phyloP scores from a whole-genome alignment of 257 asterid genomes.

The Salvia miltiorrhiza region DNA sequence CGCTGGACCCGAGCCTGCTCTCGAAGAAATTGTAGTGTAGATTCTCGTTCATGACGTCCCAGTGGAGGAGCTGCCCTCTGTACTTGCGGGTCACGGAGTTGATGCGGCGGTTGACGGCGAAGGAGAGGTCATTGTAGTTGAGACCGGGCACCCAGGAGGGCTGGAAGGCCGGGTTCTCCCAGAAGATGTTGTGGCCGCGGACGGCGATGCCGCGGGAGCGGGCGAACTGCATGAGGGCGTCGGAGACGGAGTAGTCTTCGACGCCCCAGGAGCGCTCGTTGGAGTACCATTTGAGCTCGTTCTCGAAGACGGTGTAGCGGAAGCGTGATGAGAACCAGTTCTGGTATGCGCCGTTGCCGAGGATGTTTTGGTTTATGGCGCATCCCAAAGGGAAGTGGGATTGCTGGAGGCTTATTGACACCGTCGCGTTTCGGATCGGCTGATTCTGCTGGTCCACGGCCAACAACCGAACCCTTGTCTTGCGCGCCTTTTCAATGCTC shows the following conservation, averaged over 20 bases:
- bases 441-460: slow-evolving; percentile 44
- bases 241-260: slow-evolving; percentile 41
- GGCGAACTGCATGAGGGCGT: slow-evolving; percentile 36
- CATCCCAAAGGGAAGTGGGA: slow-evolving; percentile 42
- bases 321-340: background rate
- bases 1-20: slow-evolving; percentile 26
- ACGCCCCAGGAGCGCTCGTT: slow-evolving; percentile 31
- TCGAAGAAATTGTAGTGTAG: slow-evolving; percentile 42
- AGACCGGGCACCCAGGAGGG: slow-evolving; percentile 46
- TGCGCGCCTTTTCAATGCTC: slow-evolving; percentile 47
- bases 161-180: slow-evolving; percentile 45
- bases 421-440: slow-evolving; percentile 52
- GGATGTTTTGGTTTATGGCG: slow-evolving; percentile 49
- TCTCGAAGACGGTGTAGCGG: background rate
- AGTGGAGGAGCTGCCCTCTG: slow-evolving; percentile 35
- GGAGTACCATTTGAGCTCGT: slow-evolving; percentile 22
- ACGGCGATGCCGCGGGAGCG: slow-evolving; percentile 18
- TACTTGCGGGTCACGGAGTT: slow-evolving; percentile 40
- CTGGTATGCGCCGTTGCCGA: slow-evolving; percentile 42
- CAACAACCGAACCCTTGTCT: slow-evolving; percentile 41
- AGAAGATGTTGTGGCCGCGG: slow-evolving; percentile 77
- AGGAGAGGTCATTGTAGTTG: slow-evolving; percentile 22
- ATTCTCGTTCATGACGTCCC: slow-evolving; percentile 52
- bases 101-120: slow-evolving; percentile 28
- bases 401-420: slow-evolving; percentile 20